Percentiles rank a stretch among this genome's conserved stretches.
These are phyloP conservation scores for Bryum argenteum DNA, from an alignment of 225 moss, liverwort and hornwort species.

Conservation along the genomic window DNA sequence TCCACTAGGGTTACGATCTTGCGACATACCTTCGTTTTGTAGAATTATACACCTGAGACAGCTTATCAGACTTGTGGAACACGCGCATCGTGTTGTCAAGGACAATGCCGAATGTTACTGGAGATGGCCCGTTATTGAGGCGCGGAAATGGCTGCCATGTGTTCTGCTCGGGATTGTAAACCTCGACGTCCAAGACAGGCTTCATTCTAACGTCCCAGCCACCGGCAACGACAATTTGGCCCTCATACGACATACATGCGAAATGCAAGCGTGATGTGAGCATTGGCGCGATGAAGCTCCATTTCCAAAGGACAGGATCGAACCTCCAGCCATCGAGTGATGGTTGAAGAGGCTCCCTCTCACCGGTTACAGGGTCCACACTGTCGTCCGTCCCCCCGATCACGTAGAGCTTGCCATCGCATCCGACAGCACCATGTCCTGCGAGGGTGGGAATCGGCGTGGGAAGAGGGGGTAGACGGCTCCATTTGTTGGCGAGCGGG, in stretches of 20 bases:
- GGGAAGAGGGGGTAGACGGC: slow-evolving; percentile 65
- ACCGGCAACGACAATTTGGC: slow-evolving; percentile 74
- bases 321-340: slow-evolving; percentile 80
- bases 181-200: slow-evolving; percentile 58
- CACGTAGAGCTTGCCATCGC: slow-evolving; percentile 82
- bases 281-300: slow-evolving; percentile 78
- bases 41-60: slow-evolving; percentile 77
- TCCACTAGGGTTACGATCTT: slow-evolving; percentile 13
- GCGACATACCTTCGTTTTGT: slow-evolving; percentile 55
- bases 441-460: slow-evolving; percentile 62
- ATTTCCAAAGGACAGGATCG: slow-evolving; percentile 68
- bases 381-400: slow-evolving; percentile 84
- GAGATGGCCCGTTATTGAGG: slow-evolving; percentile 55
- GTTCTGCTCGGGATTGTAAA: slow-evolving; percentile 61
- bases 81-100: slow-evolving; percentile 79
- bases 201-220: slow-evolving; percentile 71
- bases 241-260: slow-evolving; percentile 73
- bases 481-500: slow-evolving; percentile 70
- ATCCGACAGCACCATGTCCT: slow-evolving; percentile 74
- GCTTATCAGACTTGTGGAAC: slow-evolving; percentile 63
- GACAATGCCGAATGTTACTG: slow-evolving; percentile 72
- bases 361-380: slow-evolving; percentile 77
- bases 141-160: slow-evolving; percentile 72
- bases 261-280: slow-evolving; percentile 74
- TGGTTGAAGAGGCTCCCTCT: slow-evolving; percentile 62